phyloP scores from a whole-genome alignment of 2,329 filamentous ascomycete genomes.

The Arthrobotrys entomopaga region DNA sequence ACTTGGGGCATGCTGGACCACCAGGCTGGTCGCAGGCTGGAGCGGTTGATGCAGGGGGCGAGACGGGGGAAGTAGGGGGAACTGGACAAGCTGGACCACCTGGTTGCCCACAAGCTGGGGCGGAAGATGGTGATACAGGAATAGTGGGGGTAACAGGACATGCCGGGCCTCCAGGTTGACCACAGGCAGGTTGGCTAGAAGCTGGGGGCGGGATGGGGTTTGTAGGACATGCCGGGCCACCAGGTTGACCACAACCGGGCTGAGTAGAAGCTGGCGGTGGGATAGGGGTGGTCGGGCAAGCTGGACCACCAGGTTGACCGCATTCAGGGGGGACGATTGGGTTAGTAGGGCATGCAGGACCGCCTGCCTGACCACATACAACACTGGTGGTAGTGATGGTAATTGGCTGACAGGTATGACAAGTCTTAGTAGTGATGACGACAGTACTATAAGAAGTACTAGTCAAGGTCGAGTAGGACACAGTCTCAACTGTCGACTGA shows the following conservation, averaged over 20 bases:
- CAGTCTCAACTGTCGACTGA: not conserved
- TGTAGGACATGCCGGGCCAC: constrained; percentile 19
- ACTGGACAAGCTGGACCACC: constrained; percentile 26
- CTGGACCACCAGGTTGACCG: constrained; percentile 20
- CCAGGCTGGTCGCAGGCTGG: constrained; percentile 27
- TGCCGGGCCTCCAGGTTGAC: constrained; percentile 19
- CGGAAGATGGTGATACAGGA: not conserved
- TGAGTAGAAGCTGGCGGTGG: constrained; percentile 6
- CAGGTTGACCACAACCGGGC: constrained; percentile 21
- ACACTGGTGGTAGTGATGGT: constrained; percentile 15
- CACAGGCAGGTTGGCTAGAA: constrained; percentile 10
- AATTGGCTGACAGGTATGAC: constrained; percentile 28
- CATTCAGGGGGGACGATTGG: constrained; percentile 14
- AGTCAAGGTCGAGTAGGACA: constrained; percentile 1
- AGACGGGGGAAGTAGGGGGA: constrained; percentile 2
- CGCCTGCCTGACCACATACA: constrained; percentile 18
- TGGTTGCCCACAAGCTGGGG: constrained; percentile 19
- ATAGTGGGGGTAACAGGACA: constrained; percentile 14
- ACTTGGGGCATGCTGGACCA: constrained; percentile 17
- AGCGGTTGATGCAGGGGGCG: not conserved
- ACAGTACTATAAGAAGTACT: constrained; percentile 17
- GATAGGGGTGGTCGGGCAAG: constrained; percentile 20
- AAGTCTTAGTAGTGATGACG: constrained; percentile 31
- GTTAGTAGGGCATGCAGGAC: constrained; percentile 13
- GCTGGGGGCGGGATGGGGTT: not conserved